Evolutionary conservation across 495 filamentous ascomycete genomes (phyloP).

Genomic region (Choiromyces venosus): DNA sequence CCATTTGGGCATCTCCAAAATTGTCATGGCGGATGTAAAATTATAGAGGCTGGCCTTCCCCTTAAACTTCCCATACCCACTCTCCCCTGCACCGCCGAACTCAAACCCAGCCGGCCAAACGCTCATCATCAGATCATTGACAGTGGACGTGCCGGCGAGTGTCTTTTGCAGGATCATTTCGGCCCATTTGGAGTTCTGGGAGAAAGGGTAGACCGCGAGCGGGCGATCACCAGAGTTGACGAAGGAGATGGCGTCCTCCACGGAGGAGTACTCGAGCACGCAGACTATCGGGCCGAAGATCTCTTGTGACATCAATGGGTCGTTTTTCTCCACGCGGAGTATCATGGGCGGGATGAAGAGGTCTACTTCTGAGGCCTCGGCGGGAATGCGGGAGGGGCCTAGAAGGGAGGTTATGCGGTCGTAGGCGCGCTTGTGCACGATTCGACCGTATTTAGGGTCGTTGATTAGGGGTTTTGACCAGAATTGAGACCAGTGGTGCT

Average conservation of each 20-base stretch:
- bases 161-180: slow-evolving; percentile 47
- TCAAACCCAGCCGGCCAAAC: slow-evolving; percentile 65
- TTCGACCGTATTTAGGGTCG: slow-evolving; percentile 68
- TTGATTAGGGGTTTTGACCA: slow-evolving; percentile 71
- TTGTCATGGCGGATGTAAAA: slow-evolving; percentile 51
- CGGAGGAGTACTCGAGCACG: slow-evolving; percentile 64
- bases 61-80: slow-evolving; percentile 75
- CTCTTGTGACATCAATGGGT: slow-evolving; percentile 73
- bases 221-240: slow-evolving; percentile 79
- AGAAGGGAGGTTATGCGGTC: slow-evolving; percentile 82
- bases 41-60: slow-evolving; percentile 76
- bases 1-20: too few species aligned
- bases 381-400: slow-evolving; percentile 71
- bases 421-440: slow-evolving; percentile 73
- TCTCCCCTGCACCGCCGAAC: slow-evolving; percentile 87
- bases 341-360: slow-evolving; percentile 82
- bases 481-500: slow-evolving; percentile 49
- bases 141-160: slow-evolving; percentile 49
- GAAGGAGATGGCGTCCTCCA: slow-evolving; percentile 74
- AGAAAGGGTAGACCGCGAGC: slow-evolving; percentile 77
- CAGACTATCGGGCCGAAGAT: slow-evolving; percentile 85
- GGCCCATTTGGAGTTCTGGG: slow-evolving; percentile 60
- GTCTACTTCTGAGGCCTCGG: slow-evolving; percentile 55
- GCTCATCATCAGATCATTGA: slow-evolving; percentile 59
- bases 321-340: slow-evolving; percentile 66